Conservation (phyloP, 495 filamentous ascomycete species). For the Annulohypoxylon nitens region DNA sequence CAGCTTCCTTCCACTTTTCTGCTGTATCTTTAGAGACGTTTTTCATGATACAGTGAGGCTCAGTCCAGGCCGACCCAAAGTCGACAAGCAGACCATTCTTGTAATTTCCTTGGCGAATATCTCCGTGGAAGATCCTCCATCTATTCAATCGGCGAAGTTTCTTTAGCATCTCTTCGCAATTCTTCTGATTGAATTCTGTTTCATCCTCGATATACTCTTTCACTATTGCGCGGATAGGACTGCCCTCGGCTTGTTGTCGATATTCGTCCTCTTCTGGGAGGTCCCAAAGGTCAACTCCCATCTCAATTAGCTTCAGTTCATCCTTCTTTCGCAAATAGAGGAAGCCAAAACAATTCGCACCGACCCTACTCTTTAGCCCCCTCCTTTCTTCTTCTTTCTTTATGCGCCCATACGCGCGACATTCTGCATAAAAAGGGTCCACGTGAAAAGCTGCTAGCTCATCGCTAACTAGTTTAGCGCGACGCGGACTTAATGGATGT, state of each 20-base stretch:
- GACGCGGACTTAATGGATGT: background rate
- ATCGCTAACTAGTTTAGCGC: background rate
- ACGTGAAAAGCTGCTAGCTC: background rate
- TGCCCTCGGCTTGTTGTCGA: conserved; percentile 1
- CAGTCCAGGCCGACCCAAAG: background rate
- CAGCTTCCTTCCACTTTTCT: background rate
- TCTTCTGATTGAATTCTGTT: background rate
- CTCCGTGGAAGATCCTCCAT: background rate
- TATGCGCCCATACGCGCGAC: background rate
- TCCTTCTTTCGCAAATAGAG: background rate
- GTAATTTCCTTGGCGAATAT: background rate
- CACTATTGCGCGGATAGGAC: conserved; percentile 1
- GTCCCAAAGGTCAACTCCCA: background rate
- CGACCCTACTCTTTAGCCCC: background rate
- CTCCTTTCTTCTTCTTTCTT: background rate
- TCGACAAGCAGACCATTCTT: background rate
- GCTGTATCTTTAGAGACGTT: background rate
- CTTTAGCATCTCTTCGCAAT: conserved; percentile 2
- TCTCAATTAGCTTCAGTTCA: background rate
- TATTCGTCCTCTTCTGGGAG: conserved; percentile 7
- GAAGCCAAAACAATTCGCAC: background rate
- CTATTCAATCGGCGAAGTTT: background rate
- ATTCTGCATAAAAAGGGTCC: conserved; percentile 3
- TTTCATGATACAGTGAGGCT: conserved; percentile 9
- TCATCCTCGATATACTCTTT: conserved; percentile 3